A percentile compares a stretch with the other conserved stretches of the same genome.
phyloP scores from a whole-genome alignment of 441 rosid species.

The Erysimum cheiri region DNA sequence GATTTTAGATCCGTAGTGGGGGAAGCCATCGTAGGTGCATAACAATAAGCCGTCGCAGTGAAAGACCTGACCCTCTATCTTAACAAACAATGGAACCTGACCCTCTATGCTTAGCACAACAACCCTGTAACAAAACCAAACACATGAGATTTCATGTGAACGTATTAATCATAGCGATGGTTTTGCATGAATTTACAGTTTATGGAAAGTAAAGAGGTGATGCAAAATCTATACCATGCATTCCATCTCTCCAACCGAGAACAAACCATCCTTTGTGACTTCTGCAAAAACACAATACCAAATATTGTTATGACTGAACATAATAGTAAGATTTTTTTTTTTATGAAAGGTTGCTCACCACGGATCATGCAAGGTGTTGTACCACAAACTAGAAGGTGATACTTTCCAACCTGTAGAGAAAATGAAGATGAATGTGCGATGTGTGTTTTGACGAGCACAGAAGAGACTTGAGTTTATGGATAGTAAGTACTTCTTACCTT shows the following conservation, averaged over 20 bases:
- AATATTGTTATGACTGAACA: conserved; percentile 16
- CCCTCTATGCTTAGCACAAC: conserved; percentile 98
- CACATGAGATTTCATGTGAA: conserved; percentile 6
- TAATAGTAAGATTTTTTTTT: background rate
- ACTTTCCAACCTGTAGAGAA: conserved; percentile 83
- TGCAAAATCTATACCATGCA: conserved; percentile 77
- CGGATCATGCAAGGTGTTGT: conserved; percentile 99
- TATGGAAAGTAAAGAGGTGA: conserved; percentile 9
- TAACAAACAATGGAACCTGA: too few species aligned
- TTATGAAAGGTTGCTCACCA: conserved; percentile 50
- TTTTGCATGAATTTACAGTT: background rate
- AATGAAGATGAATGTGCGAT: conserved; percentile 20
- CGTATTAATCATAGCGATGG: background rate
- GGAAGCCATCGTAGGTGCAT: too few species aligned
- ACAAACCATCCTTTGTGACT: conserved; percentile 97
- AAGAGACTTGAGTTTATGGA: conserved; percentile 18
- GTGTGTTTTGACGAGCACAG: conserved; percentile 27
- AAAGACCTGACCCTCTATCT: too few species aligned
- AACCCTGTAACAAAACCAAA: conserved; percentile 69
- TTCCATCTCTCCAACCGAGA: conserved; percentile 99
- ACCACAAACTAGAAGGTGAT: conserved; percentile 97
- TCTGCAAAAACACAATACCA: conserved; percentile 52
- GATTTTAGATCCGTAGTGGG: too few species aligned
- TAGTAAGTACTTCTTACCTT: conserved; percentile 58
- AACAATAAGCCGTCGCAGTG: too few species aligned